These are phyloP conservation scores for Gonium pectorale DNA, from an alignment of 139 green algal genomes.

Conservation along the genomic window DNA sequence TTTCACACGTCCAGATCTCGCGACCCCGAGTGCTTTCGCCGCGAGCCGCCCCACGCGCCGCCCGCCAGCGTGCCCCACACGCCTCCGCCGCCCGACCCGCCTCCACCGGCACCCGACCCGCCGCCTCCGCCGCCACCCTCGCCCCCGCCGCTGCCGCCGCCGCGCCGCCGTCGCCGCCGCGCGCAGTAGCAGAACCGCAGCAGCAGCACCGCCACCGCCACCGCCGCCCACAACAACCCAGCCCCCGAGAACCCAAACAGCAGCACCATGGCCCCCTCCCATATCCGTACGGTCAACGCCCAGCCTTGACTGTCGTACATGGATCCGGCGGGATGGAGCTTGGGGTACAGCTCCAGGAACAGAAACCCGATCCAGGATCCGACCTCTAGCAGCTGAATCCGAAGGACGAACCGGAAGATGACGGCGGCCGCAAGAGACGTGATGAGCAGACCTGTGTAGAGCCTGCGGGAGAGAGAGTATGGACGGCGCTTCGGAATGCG, in stretches of 20 bases:
- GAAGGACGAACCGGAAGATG: slow-evolving; percentile 67
- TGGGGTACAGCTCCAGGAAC: slow-evolving; percentile 74
- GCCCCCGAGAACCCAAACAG: slow-evolving; percentile 45
- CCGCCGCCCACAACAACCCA: slow-evolving; percentile 37
- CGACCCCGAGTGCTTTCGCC: neutral
- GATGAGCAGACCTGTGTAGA: slow-evolving; percentile 79
- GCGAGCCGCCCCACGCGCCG: neutral
- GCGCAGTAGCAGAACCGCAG: neutral
- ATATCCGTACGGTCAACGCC: slow-evolving; percentile 44
- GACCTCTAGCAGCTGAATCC: slow-evolving; percentile 72
- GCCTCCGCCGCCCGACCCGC: neutral
- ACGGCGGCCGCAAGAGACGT: slow-evolving; percentile 69
- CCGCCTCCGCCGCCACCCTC: neutral
- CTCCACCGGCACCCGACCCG: neutral
- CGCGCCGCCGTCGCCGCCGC: neutral
- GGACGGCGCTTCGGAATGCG: too few species aligned
- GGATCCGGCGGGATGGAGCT: neutral
- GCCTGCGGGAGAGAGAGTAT: slow-evolving; percentile 36
- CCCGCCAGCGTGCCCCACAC: neutral
- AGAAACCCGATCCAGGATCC: slow-evolving; percentile 75
- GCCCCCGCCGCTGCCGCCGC: neutral
- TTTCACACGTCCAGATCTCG: slow-evolving; percentile 25
- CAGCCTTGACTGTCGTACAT: slow-evolving; percentile 35
- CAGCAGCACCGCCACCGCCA: neutral
- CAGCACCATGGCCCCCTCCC: slow-evolving; percentile 43